These are phyloP conservation scores for Exophiala mesophila DNA, from an alignment of 2,329 filamentous ascomycete species.

Conservation along the genomic window DNA sequence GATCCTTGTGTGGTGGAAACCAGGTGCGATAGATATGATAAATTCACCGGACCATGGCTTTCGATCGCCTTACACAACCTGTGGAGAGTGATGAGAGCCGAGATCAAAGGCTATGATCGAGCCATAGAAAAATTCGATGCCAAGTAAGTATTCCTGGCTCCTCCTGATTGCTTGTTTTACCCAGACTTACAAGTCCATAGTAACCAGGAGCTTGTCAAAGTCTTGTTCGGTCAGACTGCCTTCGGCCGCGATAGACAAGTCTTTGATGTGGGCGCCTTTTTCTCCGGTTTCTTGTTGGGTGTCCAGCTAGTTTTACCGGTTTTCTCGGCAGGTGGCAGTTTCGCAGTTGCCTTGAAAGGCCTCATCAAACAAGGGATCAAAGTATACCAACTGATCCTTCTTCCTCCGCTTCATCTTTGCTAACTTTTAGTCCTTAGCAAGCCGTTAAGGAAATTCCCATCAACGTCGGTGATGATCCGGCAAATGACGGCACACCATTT, in stretches of 20 bases:
- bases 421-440: too few species aligned
- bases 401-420: too few species aligned
- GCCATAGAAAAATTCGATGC: not conserved
- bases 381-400: too few species aligned
- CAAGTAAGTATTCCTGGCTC: not conserved
- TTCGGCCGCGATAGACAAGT: not conserved
- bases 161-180: not conserved
- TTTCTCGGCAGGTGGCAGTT: not conserved
- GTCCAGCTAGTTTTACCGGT: not conserved
- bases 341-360: too few species aligned
- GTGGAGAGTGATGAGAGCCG: not conserved
- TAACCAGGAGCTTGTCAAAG: not conserved
- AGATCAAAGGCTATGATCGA: conserved; percentile 1
- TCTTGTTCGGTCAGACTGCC: not conserved
- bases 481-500: not conserved
- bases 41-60: not conserved
- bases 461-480: not conserved
- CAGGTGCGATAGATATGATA: not conserved
- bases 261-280: not conserved
- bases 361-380: not conserved
- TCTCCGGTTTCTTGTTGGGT: not conserved
- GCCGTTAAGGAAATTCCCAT: not conserved
- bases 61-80: not conserved
- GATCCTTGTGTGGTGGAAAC: not conserved
- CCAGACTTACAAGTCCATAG: not conserved